phyloP scores from a whole-genome alignment of 2,329 filamentous ascomycete genomes.

The Fusarium anguioides region DNA sequence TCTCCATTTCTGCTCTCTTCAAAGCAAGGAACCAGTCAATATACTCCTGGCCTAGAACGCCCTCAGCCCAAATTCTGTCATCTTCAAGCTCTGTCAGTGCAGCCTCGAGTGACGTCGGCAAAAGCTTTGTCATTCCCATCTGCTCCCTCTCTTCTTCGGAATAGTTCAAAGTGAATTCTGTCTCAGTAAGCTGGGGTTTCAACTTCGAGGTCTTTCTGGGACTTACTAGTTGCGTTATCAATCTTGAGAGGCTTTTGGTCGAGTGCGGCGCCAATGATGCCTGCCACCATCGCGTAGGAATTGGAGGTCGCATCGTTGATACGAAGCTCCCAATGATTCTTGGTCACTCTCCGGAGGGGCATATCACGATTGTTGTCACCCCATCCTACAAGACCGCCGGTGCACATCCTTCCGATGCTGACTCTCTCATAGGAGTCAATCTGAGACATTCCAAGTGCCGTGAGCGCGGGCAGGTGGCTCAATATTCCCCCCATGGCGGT shows the following conservation, averaged over 20 bases:
- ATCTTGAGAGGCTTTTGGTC: background rate
- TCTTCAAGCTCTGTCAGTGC: conserved; percentile 3
- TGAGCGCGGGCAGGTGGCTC: conserved; percentile 2
- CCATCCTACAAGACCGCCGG: conserved; percentile 1
- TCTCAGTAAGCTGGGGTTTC: background rate
- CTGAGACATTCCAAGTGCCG: background rate
- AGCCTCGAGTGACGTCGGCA: background rate
- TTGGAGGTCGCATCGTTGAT: conserved; percentile 11
- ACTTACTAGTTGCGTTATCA: background rate
- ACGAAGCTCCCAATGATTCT: conserved; percentile 11
- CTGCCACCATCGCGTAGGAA: conserved; percentile 5
- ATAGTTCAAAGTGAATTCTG: conserved; percentile 2
- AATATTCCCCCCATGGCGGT: background rate
- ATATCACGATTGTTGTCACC: conserved; percentile 14
- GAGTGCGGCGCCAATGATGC: background rate
- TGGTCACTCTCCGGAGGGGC: conserved; percentile 5
- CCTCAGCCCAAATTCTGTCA: background rate
- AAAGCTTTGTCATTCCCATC: background rate
- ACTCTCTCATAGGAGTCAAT: conserved; percentile 6
- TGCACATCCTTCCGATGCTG: background rate
- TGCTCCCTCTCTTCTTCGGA: background rate
- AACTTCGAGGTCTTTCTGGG: rapidly evolving
- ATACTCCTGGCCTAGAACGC: background rate
- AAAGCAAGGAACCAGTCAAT: conserved; percentile 15
- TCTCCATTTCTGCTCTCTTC: conserved; percentile 4